Percentiles rank a stretch among this genome's conserved stretches.
Evolutionary conservation across 257 asterid genomes (phyloP).

Genomic region (Scutellaria galericulata): DNA sequence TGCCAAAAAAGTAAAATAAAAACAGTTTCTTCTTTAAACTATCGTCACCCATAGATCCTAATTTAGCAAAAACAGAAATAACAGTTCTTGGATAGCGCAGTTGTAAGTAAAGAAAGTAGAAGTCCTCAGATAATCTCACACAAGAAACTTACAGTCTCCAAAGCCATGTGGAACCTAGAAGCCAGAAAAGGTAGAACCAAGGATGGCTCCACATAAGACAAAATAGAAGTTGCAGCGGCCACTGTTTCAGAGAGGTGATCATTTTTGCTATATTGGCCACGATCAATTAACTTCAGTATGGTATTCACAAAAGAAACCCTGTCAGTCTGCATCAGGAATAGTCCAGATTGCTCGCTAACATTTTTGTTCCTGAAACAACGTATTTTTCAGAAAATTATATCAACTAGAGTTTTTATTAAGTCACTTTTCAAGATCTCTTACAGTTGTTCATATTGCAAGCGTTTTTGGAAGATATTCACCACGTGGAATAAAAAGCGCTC

Average conservation of each 20-base stretch:
- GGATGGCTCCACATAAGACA: constrained; percentile 94
- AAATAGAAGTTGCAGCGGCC: constrained; percentile 87
- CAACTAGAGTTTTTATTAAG: constrained; percentile 24
- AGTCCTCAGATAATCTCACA: constrained; percentile 15
- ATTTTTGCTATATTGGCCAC: constrained; percentile 98
- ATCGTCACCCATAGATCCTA: constrained; percentile 26
- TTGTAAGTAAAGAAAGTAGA: constrained; percentile 2
- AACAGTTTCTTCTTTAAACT: constrained; percentile 21
- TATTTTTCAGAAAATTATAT: constrained; percentile 35
- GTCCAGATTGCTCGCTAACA: constrained; percentile 54
- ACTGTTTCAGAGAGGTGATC: constrained; percentile 95
- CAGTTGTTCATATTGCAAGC: constrained; percentile 91
- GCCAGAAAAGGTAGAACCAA: constrained; percentile 92
- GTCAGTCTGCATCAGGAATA: constrained; percentile 67
- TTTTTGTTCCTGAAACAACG: constrained; percentile 69
- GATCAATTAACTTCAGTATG: constrained; percentile 86
- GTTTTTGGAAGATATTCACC: constrained; percentile 77
- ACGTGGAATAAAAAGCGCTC: constrained; percentile 85
- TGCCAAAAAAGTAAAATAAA: constrained; percentile 10
- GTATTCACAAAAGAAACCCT: constrained; percentile 78
- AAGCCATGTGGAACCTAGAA: constrained; percentile 94
- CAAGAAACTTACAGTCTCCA: constrained; percentile 85
- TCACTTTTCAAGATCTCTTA: constrained; percentile 48
- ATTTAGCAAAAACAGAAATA: constrained; percentile 1
- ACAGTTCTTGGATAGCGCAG: constrained; percentile 10